Evolutionary conservation across 2,329 filamentous ascomycete species (phyloP).

Genomic region (Tolypocladium amazonense): DNA sequence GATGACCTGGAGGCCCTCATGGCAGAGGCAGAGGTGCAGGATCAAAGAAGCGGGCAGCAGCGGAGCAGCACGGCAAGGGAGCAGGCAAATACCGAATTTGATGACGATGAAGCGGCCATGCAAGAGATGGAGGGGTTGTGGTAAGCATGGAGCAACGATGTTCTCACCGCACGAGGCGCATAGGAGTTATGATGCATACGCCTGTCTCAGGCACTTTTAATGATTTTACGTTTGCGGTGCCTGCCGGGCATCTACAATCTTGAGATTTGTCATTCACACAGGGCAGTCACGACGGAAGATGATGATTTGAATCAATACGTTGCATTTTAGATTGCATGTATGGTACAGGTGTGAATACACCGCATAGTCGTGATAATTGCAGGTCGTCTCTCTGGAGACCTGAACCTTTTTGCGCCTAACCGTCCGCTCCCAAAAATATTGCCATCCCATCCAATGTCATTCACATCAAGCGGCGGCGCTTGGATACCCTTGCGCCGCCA

Average conservation of each 20-base stretch:
- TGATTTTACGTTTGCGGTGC: too few relatives aligned
- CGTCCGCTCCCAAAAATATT: slow-evolving; percentile 1
- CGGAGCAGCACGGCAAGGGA: not conserved
- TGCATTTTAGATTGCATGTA: slow-evolving; percentile 2
- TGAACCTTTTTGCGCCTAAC: slow-evolving; percentile 6
- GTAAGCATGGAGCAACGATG: slow-evolving; percentile 16
- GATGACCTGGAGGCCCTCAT: slow-evolving; percentile 43
- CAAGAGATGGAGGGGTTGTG: slow-evolving; percentile 49
- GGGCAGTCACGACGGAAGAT: not conserved
- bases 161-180: not conserved
- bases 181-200: not conserved
- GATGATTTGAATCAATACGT: not conserved
- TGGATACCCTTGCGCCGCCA: slow-evolving; percentile 4
- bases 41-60: slow-evolving; percentile 4
- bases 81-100: slow-evolving; percentile 29
- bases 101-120: slow-evolving; percentile 59
- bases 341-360: not conserved
- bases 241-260: not conserved
- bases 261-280: not conserved
- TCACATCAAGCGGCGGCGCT: slow-evolving; percentile 12
- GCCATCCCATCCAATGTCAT: slow-evolving; percentile 7
- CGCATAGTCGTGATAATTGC: not conserved
- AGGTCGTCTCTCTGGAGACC: not conserved
- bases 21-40: slow-evolving; percentile 31
- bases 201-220: not conserved